phyloP scores from a whole-genome alignment of 1,284 basidiomycete species.

The Bjerkandera adusta region DNA sequence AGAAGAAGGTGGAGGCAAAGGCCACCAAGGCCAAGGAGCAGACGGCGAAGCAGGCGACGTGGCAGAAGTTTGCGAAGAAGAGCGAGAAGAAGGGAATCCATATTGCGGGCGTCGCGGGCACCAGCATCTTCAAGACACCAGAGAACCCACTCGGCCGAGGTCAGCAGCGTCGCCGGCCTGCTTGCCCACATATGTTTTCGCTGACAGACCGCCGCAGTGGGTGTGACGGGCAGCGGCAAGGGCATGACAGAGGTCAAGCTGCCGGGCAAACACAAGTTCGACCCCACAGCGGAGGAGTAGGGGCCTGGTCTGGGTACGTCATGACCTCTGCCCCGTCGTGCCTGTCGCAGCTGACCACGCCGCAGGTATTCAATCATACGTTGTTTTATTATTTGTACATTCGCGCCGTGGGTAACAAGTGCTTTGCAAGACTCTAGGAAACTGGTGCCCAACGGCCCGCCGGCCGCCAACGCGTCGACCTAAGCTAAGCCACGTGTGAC shows the following conservation, averaged over 20 bases:
- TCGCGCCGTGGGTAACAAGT: slow-evolving; percentile 3
- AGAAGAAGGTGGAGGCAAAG: slow-evolving; percentile 88
- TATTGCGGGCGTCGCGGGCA: slow-evolving; percentile 83
- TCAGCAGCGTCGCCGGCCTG: slow-evolving; percentile 33
- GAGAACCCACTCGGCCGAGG: slow-evolving; percentile 90
- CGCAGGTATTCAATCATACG: slow-evolving; percentile 7
- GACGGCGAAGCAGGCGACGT: slow-evolving; percentile 83
- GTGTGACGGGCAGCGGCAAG: slow-evolving; percentile 91
- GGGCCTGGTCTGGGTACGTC: slow-evolving; percentile 1
- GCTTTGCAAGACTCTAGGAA: slow-evolving; percentile 4
- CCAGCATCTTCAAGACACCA: slow-evolving; percentile 95
- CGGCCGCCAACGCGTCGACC: neutral
- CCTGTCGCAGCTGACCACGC: neutral
- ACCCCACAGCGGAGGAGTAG: slow-evolving; percentile 38
- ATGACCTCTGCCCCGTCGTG: neutral
- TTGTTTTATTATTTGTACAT: slow-evolving; percentile 8
- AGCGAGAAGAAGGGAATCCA: slow-evolving; percentile 93
- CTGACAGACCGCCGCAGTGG: slow-evolving; percentile 53
- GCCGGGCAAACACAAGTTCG: slow-evolving; percentile 83
- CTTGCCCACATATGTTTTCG: slow-evolving; percentile 18
- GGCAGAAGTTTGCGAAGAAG: slow-evolving; percentile 99
- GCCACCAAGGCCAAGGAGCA: slow-evolving; percentile 91
- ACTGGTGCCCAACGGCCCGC: neutral
- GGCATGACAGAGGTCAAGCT: slow-evolving; percentile 84
- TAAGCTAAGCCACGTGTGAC: slow-evolving; percentile 6